phyloP scores from a whole-genome alignment of 140 eudicot genomes.

The Stevia rebaudiana region DNA sequence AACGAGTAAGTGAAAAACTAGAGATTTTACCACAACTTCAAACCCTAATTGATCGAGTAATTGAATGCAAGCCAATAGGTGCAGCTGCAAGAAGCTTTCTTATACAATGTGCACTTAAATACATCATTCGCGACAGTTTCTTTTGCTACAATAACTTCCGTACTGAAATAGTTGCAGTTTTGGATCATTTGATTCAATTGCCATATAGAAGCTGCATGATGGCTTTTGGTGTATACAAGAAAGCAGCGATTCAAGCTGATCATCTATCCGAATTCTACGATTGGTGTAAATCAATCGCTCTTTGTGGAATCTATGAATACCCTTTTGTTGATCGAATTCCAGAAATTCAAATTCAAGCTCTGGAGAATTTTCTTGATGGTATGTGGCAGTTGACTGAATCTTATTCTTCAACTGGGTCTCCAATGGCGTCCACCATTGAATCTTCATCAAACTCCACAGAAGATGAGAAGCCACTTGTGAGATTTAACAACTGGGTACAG shows the following conservation, averaged over 20 bases:
- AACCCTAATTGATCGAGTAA: constrained; percentile 48
- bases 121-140: constrained; percentile 64
- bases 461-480: constrained; percentile 21
- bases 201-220: constrained; percentile 46
- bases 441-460: constrained; percentile 33
- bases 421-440: constrained; percentile 18
- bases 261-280: constrained; percentile 48
- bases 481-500: constrained; percentile 25
- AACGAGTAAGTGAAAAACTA: constrained; percentile 27
- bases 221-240: constrained; percentile 64
- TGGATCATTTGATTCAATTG: constrained; percentile 53
- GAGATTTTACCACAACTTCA: constrained; percentile 52
- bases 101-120: constrained; percentile 45
- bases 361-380: constrained; percentile 54
- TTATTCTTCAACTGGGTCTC: constrained; percentile 28
- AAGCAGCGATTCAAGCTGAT: constrained; percentile 54
- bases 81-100: constrained; percentile 48
- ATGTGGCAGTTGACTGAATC: constrained; percentile 66
- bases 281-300: constrained; percentile 54
- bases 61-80: constrained; percentile 56
- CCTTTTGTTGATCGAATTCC: constrained; percentile 62
- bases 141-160: constrained; percentile 42
- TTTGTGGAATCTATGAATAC: constrained; percentile 59
- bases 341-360: constrained; percentile 56
- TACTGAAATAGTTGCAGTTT: constrained; percentile 34